Conservation (phyloP, 495 filamentous ascomycete species). For the Aspergillus diversus region DNA sequence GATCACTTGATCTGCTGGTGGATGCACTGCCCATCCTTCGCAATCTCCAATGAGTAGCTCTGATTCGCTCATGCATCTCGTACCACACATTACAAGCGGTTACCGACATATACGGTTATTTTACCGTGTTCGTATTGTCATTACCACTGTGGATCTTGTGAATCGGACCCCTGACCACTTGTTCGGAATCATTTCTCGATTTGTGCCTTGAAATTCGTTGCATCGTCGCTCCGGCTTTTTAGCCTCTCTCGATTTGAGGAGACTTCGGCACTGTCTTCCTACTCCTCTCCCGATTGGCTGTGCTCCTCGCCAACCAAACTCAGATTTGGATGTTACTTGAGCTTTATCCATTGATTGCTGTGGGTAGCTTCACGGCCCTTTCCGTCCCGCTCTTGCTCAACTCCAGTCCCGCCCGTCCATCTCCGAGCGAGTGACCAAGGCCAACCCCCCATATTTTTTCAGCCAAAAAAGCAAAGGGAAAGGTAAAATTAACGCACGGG, state of each 20-base stretch:
- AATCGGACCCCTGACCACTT: conserved; percentile 13
- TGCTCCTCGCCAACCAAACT: conserved; percentile 13
- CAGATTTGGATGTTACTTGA: conserved; percentile 12
- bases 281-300: conserved; percentile 17
- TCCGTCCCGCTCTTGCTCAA: conserved; percentile 40
- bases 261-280: conserved; percentile 8
- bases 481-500: conserved; percentile 11
- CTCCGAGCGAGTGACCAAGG: conserved; percentile 6
- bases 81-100: conserved; percentile 20
- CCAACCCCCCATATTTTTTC: not conserved
- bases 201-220: conserved; percentile 10
- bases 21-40: conserved; percentile 30
- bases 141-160: conserved; percentile 19
- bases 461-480: conserved; percentile 8
- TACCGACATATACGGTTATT: conserved; percentile 35
- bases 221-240: conserved; percentile 7
- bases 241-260: conserved; percentile 10
- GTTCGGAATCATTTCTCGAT: conserved; percentile 19
- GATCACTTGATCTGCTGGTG: conserved; percentile 68
- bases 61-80: conserved; percentile 24
- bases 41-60: conserved; percentile 15
- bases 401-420: conserved; percentile 24
- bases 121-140: conserved; percentile 31
- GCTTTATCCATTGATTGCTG: conserved; percentile 17
- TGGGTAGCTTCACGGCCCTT: conserved; percentile 47